phyloP scores from a whole-genome alignment of 176 grass and related monocot genomes.

The Thinopyrum elongatum region DNA sequence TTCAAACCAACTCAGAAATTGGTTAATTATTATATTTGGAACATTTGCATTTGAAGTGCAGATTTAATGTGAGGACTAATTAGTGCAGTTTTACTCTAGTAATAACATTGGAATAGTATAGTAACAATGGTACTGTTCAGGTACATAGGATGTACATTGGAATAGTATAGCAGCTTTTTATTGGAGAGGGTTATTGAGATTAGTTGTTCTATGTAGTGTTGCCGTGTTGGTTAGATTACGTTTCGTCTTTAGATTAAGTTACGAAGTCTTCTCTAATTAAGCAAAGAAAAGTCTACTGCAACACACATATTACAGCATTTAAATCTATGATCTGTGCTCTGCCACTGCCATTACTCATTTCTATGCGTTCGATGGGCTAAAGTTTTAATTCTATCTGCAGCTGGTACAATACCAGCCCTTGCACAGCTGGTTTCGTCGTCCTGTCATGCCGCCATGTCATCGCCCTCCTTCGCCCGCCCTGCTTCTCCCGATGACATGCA shows the following conservation, averaged over 20 bases:
- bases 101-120: neutral
- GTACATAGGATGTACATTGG: neutral
- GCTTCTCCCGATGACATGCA: slow-evolving; percentile 36
- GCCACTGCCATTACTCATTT: neutral
- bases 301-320: neutral
- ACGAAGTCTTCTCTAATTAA: neutral
- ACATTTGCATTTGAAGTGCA: neutral
- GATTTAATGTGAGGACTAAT: neutral
- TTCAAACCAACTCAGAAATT: neutral
- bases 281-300: neutral
- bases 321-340: neutral
- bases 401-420: slow-evolving; percentile 76
- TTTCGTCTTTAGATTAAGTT: neutral
- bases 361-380: neutral
- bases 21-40: neutral
- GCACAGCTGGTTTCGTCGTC: slow-evolving; percentile 80
- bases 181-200: neutral
- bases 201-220: neutral
- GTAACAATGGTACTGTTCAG: neutral
- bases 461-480: slow-evolving; percentile 12
- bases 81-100: neutral
- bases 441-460: slow-evolving; percentile 56
- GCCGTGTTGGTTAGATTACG: neutral
- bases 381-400: slow-evolving; percentile 33
- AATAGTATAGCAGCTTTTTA: neutral